Conservation (phyloP, 2,329 filamentous ascomycete genomes). For the Ophiostoma pallidulum region DNA sequence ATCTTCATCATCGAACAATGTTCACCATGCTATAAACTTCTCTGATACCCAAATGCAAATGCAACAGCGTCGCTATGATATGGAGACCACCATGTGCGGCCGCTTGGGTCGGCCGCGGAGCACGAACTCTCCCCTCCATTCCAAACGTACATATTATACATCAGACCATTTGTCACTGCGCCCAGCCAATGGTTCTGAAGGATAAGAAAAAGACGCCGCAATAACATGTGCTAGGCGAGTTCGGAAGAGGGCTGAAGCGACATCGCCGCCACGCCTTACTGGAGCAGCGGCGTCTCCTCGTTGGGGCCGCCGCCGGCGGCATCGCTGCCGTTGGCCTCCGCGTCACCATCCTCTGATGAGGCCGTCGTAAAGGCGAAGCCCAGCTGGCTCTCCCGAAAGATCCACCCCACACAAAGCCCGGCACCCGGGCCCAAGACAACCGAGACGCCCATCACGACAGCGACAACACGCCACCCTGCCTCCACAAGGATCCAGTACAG, state of each 20-base stretch:
- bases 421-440: conserved; percentile 28
- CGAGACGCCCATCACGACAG: conserved; percentile 21
- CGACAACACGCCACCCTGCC: conserved; percentile 32
- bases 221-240: too few species aligned
- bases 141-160: too few species aligned
- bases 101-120: too few species aligned
- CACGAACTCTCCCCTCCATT: too few species aligned
- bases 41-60: too few species aligned
- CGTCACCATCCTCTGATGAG: background rate
- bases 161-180: too few species aligned
- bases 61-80: too few species aligned
- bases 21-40: too few species aligned
- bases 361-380: conserved; percentile 6
- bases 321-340: background rate
- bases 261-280: too few species aligned
- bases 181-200: too few species aligned
- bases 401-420: conserved; percentile 27
- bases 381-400: conserved; percentile 22
- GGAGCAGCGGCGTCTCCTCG: conserved; percentile 24
- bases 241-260: too few species aligned
- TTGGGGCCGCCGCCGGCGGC: background rate
- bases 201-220: background rate
- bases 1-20: conserved; percentile 3
- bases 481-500: conserved; percentile 46
- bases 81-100: too few species aligned